These are phyloP conservation scores for Phytophthora foliorum DNA, from an alignment of 352 stramenopile species.

Conservation along the genomic window DNA sequence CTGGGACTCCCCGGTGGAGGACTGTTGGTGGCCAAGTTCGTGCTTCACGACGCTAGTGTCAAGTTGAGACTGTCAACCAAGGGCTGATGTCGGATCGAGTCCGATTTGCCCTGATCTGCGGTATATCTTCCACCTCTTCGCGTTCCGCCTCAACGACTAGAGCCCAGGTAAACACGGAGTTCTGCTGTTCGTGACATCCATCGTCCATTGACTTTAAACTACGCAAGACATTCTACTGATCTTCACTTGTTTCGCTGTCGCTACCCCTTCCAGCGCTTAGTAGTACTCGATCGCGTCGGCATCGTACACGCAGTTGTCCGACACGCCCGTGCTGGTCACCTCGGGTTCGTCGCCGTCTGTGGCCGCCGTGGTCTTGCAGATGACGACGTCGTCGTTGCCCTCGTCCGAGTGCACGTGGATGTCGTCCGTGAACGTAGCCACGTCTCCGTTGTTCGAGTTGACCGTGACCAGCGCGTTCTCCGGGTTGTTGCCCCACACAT, in stretches of 20 bases:
- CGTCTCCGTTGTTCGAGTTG: conserved; percentile 51
- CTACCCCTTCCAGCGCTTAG: conserved; percentile 11
- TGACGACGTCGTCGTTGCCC: conserved; percentile 27
- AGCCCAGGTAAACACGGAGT: background rate
- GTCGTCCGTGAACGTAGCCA: conserved; percentile 44
- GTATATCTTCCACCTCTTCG: background rate
- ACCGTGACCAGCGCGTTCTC: conserved; percentile 44
- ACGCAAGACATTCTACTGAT: conserved; percentile 27
- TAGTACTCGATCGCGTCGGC: conserved; percentile 35
- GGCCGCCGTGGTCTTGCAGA: conserved; percentile 35
- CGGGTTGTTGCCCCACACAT: conserved; percentile 51
- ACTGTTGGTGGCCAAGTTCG: too few species aligned
- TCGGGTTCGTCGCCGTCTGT: conserved; percentile 33
- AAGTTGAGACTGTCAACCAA: too few species aligned
- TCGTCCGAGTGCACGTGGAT: conserved; percentile 39
- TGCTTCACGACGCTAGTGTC: too few species aligned
- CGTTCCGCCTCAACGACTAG: background rate
- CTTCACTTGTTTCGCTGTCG: background rate
- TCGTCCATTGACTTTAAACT: conserved; percentile 17
- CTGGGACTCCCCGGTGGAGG: too few species aligned
- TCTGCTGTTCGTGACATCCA: conserved; percentile 19
- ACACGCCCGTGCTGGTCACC: conserved; percentile 32
- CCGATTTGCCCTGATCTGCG: too few species aligned
- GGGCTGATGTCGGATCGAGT: too few species aligned
- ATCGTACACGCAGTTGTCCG: conserved; percentile 36